A percentile compares a stretch with the other conserved stretches of the same genome.
phyloP scores from a whole-genome alignment of 371 early-diverging fungal genomes.

The Mucor sp. region DNA sequence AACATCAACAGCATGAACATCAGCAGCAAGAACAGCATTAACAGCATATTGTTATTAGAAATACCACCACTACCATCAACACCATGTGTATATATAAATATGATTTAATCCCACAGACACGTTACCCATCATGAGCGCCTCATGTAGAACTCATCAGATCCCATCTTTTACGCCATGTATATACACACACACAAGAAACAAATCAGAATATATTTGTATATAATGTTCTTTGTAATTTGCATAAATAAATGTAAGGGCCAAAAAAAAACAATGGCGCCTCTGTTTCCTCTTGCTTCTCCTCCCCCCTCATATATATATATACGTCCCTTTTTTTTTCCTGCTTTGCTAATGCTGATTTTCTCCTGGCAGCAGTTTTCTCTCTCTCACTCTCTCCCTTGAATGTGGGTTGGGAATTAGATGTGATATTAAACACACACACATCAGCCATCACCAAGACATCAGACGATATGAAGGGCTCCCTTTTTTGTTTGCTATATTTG shows the following conservation, averaged over 20 bases:
- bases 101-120: neutral
- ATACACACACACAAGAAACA: neutral
- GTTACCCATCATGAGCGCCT: neutral
- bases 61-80: neutral
- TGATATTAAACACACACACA: neutral
- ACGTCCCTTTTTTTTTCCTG: neutral
- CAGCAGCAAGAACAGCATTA: neutral
- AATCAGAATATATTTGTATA: neutral
- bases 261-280: neutral
- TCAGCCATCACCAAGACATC: neutral
- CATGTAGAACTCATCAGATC: neutral
- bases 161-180: neutral
- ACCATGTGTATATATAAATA: neutral
- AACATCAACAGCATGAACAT: neutral
- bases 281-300: neutral
- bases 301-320: neutral
- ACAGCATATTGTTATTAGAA: neutral
- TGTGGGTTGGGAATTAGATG: neutral
- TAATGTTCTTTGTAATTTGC: neutral
- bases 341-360: too few relatives aligned
- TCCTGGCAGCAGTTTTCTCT: too few relatives aligned
- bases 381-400: neutral
- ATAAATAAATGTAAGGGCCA: neutral
- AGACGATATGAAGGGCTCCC: neutral
- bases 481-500: conserved; percentile 9